A percentile compares a stretch with the other conserved stretches of the same genome.
Evolutionary conservation across 116 monocot genomes (phyloP).

Genomic region (Dioscorea cayenensis): DNA sequence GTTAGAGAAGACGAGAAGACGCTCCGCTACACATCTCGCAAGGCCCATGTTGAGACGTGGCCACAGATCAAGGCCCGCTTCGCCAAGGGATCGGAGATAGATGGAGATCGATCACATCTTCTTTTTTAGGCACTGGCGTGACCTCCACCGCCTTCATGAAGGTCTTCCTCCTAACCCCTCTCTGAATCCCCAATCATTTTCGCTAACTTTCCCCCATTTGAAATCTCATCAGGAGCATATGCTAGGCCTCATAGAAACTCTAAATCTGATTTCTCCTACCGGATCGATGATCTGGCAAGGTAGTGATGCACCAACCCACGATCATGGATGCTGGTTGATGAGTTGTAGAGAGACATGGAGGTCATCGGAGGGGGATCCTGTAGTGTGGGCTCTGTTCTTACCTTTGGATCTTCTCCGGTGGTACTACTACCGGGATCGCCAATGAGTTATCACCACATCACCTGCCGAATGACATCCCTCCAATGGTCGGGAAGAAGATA

Average conservation of each 20-base stretch:
- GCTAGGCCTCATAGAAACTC: too few relatives aligned
- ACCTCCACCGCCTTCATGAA: neutral
- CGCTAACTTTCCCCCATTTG: neutral
- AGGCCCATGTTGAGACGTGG: constrained; percentile 51
- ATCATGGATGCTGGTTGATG: too few relatives aligned
- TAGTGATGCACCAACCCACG: too few relatives aligned
- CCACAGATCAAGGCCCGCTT: constrained; percentile 61
- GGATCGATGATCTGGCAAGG: too few relatives aligned
- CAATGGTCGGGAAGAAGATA: neutral
- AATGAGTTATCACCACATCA: neutral
- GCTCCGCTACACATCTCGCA: constrained; percentile 58
- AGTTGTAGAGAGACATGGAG: neutral
- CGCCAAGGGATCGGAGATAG: constrained; percentile 29
- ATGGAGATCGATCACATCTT: too few relatives aligned
- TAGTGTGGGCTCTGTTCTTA: neutral
- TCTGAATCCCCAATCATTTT: neutral
- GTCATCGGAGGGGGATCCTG: neutral
- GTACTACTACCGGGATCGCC: too few relatives aligned
- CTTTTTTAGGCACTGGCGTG: too few relatives aligned
- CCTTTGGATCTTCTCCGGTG: neutral
- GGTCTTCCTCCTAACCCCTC: neutral
- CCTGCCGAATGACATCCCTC: neutral
- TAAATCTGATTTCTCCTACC: too few relatives aligned
- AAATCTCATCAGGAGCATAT: too few relatives aligned
- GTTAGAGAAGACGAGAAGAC: constrained; percentile 62